These are phyloP conservation scores for Morella rubra DNA, from an alignment of 306 rosid species.

Conservation along the genomic window DNA sequence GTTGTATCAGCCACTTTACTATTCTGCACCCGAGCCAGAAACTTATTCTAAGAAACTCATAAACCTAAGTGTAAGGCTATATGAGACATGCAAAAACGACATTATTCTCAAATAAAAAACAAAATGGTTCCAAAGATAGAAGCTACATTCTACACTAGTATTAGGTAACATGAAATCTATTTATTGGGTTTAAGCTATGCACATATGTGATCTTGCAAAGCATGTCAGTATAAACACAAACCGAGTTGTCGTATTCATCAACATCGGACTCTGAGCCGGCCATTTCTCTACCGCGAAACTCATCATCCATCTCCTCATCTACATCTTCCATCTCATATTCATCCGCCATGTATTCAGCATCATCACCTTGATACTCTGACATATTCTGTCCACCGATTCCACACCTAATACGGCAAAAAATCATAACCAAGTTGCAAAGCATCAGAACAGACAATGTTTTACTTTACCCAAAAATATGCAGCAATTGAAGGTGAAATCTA, in stretches of 20 bases:
- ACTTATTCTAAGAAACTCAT: neutral
- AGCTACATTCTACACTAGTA: neutral
- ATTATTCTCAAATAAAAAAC: neutral
- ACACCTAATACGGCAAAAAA: constrained; percentile 19
- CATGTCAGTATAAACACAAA: constrained; percentile 33
- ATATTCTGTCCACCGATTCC: constrained; percentile 28
- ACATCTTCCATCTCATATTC: constrained; percentile 75
- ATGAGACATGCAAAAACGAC: neutral
- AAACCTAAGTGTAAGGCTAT: neutral
- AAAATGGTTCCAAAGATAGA: neutral
- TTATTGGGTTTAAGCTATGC: neutral
- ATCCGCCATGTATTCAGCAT: constrained; percentile 56
- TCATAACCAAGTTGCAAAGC: constrained; percentile 18
- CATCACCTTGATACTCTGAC: constrained; percentile 53
- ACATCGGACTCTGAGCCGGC: constrained; percentile 61
- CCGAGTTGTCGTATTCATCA: constrained; percentile 62
- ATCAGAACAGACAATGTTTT: neutral
- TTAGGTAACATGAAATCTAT: neutral
- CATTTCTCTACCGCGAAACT: constrained; percentile 51
- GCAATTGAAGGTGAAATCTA: neutral
- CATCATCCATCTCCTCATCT: constrained; percentile 60
- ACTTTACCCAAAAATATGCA: neutral
- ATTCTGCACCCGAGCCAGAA: constrained; percentile 42
- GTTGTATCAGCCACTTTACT: constrained; percentile 44
- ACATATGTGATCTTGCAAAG: neutral